Evolutionary conservation across 805 yeast species (phyloP).

Genomic region (Lipomyces starkeyi): DNA sequence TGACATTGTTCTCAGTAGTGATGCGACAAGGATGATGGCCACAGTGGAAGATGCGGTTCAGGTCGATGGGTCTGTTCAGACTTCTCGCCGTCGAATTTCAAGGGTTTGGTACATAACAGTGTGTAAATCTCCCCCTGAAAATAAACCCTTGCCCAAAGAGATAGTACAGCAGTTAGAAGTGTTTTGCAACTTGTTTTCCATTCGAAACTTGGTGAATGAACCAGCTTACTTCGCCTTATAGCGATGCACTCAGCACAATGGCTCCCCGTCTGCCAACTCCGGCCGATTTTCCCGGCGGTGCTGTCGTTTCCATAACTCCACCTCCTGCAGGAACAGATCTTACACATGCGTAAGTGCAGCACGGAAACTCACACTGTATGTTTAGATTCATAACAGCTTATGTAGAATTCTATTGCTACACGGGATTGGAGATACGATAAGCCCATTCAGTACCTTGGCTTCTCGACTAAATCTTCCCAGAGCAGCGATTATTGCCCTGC

Average conservation of each 20-base stretch:
- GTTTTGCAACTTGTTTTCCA: no score
- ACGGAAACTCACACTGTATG: not conserved
- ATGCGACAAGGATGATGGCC: not conserved
- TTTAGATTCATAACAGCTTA: not conserved
- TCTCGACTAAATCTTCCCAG: constrained; percentile 23
- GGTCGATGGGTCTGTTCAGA: no score
- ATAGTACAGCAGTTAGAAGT: no score
- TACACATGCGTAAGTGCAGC: constrained; percentile 24
- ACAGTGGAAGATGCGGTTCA: no score
- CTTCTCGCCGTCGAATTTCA: no score
- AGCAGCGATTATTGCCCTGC: constrained; percentile 31
- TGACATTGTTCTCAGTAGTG: not conserved
- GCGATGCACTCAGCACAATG: constrained; percentile 1
- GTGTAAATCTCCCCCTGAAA: no score
- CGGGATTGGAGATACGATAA: constrained; percentile 36
- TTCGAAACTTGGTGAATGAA: no score
- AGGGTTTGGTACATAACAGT: no score
- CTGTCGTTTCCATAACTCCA: constrained; percentile 24
- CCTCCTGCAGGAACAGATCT: constrained; percentile 17
- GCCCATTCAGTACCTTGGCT: constrained; percentile 31
- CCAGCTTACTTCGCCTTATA: no score
- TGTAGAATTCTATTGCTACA: constrained; percentile 32
- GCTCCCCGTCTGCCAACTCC: constrained; percentile 23
- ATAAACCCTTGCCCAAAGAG: no score
- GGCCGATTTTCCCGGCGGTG: constrained; percentile 24